These are phyloP conservation scores for Boletus sp. DNA, from an alignment of 1,284 basidiomycete species.

Conservation along the genomic window DNA sequence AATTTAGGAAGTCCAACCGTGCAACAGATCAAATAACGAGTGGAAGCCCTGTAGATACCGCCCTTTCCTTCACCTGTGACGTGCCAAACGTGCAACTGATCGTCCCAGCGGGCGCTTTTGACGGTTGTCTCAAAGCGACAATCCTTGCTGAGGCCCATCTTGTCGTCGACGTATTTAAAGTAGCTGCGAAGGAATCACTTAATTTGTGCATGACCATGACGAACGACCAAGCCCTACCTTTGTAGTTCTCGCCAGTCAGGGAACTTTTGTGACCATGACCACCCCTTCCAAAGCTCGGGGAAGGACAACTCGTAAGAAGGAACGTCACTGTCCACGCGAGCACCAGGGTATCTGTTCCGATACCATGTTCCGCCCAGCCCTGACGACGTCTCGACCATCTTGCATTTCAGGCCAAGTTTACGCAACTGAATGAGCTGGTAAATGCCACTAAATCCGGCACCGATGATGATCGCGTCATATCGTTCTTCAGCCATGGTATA, in stretches of 20 bases:
- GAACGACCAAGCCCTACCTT: not conserved
- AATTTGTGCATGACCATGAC: not conserved
- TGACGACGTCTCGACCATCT: constrained; percentile 16
- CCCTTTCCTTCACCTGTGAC: constrained; percentile 11
- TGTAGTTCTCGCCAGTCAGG: constrained; percentile 19
- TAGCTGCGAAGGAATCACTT: constrained; percentile 7
- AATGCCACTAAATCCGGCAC: constrained; percentile 15
- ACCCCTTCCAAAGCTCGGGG: constrained; percentile 23
- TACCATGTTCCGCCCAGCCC: constrained; percentile 20
- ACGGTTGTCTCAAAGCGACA: constrained; percentile 20
- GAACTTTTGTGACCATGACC: constrained; percentile 24
- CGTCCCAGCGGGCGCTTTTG: constrained; percentile 18
- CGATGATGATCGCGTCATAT: constrained; percentile 20
- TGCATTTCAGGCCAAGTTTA: constrained; percentile 17
- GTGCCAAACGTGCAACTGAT: constrained; percentile 14
- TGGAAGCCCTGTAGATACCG: constrained; percentile 7
- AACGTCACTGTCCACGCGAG: constrained; percentile 19
- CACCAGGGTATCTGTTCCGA: constrained; percentile 24
- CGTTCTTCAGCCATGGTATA: constrained; percentile 11
- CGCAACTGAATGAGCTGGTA: constrained; percentile 20
- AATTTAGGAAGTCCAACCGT: constrained; percentile 3
- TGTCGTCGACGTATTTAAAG: constrained; percentile 15
- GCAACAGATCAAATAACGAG: constrained; percentile 13
- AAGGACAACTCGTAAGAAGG: constrained; percentile 18
- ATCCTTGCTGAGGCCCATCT: constrained; percentile 15